phyloP scores from a whole-genome alignment of 257 asterid genomes.

The Jacaranda mimosifolia region DNA sequence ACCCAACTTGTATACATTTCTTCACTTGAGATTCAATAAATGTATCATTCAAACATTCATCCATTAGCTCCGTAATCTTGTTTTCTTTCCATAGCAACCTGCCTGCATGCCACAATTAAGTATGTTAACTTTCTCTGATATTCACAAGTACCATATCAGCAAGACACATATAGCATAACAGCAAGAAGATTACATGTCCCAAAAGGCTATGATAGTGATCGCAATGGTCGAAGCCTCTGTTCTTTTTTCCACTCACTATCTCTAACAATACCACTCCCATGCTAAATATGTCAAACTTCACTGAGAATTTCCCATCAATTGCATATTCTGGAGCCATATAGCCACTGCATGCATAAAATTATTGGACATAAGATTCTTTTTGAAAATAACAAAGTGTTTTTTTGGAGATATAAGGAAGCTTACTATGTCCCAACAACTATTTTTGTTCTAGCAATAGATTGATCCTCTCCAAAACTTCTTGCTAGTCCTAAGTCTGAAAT shows the following conservation, averaged over 20 bases:
- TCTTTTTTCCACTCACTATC: constrained; percentile 53
- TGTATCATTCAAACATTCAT: constrained; percentile 37
- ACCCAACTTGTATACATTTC: constrained; percentile 56
- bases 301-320: constrained; percentile 54
- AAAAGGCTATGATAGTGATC: constrained; percentile 46
- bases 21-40: constrained; percentile 41
- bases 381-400: not conserved
- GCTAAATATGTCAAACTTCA: constrained; percentile 54
- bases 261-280: constrained; percentile 56
- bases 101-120: constrained; percentile 35
- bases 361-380: not conserved
- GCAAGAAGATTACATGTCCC: constrained; percentile 45
- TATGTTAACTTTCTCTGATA: not conserved
- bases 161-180: no score
- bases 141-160: not conserved
- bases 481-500: constrained; percentile 59
- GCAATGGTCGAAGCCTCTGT: constrained; percentile 40
- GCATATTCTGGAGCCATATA: constrained; percentile 65
- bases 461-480: constrained; percentile 44
- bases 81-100: constrained; percentile 51
- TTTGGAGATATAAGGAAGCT: constrained; percentile 22
- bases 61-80: constrained; percentile 43
- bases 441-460: constrained; percentile 39
- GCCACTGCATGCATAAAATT: constrained; percentile 42
- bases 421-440: constrained; percentile 58